phyloP scores from a whole-genome alignment of 345 rosid species.

The Eucalyptus caleyi region DNA sequence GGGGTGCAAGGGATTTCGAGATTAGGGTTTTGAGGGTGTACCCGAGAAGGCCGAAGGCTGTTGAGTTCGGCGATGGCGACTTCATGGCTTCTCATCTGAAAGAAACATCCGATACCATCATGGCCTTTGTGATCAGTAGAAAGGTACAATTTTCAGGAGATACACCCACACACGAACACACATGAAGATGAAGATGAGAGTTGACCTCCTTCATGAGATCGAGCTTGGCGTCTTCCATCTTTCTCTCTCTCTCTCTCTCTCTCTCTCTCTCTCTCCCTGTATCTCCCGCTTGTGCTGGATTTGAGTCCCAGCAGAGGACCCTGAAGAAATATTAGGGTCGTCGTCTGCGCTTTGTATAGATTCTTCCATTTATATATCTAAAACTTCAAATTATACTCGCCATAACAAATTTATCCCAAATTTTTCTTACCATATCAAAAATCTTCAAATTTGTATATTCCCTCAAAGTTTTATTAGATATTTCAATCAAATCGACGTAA shows the following conservation, averaged over 20 bases:
- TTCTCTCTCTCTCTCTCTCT: background rate
- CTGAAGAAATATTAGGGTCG: fast-evolving
- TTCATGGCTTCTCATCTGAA: conserved; percentile 28
- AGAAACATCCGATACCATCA: background rate
- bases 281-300: background rate
- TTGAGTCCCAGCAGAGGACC: background rate
- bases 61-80: conserved; percentile 37
- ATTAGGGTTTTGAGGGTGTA: background rate
- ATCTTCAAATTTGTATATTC: no score
- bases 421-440: no score
- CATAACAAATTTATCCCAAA: fast-evolving
- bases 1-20: background rate
- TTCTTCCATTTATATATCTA: background rate
- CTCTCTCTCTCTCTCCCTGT: background rate
- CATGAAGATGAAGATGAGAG: background rate
- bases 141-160: background rate
- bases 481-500: fast-evolving
- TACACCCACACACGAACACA: background rate
- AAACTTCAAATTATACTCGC: no score
- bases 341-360: fast-evolving
- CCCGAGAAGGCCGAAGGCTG: conserved; percentile 20
- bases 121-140: background rate
- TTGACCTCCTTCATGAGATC: background rate
- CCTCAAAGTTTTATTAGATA: background rate
- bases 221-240: background rate